Evolutionary conservation across 441 rosid genomes (phyloP), one percentile per base, ranked within the genome.

Genomic region (Manihot esculenta): DNA sequence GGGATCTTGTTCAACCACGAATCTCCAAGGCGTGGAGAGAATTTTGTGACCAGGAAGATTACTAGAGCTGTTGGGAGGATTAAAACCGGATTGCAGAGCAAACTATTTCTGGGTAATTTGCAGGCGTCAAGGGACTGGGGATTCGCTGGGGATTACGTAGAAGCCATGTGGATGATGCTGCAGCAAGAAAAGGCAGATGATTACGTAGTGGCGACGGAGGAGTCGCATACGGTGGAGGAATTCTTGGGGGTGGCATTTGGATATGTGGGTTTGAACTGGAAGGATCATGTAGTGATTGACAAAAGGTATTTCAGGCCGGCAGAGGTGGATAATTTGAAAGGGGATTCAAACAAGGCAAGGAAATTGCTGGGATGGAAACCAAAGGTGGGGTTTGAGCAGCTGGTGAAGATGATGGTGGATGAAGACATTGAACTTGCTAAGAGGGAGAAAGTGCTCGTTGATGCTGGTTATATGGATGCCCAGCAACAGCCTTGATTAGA

Each of bases 81-180:
- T 79, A 92, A 85, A 83, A 72, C 79, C 5, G 99, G 97, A 41
- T 49, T 94, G 47, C 97, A 94, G 83, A 90, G 81, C 66, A 94
- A 89, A 79, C 78, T 94, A 54, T 94, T 85, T 66, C 62, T 92
- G 59, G 97, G 97, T 63, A 94, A 94, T 65, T 68, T 94, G 68
- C 88, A 86, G 72, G 97, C 97, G 6, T 85, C 99, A 12, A 80
- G 99, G 74, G 97, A 94, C 26, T 94, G 97, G 97, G 97, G 97
- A 0, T 94, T 94, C 68, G 97, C 93, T 0, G 95, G 95, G 54
- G 97, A 92, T 80, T 92, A 90, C 56, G 95, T 87, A 50, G 92
- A 90, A 78, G 98, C 97, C 4, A 90, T 92, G 97, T 92, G 95
- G 97, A 62, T 92, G 90, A 94, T 94, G 99, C 62, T 94, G 75